Evolutionary conservation across 2,329 filamentous ascomycete species (phyloP).

Genomic region (Exophiala sp.): DNA sequence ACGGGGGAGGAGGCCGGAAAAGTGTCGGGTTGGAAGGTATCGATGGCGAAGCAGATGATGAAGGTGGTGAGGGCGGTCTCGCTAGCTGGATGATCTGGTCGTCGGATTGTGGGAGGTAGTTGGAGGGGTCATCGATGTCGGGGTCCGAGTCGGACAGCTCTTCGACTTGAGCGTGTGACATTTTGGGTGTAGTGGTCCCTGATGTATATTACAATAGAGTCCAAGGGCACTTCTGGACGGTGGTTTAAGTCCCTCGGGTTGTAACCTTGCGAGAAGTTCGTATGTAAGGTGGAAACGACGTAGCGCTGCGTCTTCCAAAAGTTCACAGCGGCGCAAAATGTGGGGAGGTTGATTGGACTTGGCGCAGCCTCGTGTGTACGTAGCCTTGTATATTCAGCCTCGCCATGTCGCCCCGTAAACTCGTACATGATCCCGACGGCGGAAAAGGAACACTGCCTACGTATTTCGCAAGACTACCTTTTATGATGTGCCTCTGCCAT

Average conservation of each 20-base stretch:
- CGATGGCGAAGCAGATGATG: slow-evolving; percentile 23
- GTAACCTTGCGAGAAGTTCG: too few species aligned
- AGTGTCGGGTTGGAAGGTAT: slow-evolving; percentile 33
- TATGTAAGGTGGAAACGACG: neutral
- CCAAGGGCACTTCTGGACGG: neutral
- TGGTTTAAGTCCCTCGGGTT: too few species aligned
- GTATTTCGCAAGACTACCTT: too few species aligned
- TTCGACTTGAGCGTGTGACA: slow-evolving; percentile 84
- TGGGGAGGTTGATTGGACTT: neutral
- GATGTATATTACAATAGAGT: neutral
- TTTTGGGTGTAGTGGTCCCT: slow-evolving; percentile 33
- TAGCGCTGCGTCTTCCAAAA: neutral
- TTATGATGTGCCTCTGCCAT: too few species aligned
- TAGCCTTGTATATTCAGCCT: neutral
- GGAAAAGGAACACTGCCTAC: too few species aligned
- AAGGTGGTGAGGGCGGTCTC: slow-evolving; percentile 24
- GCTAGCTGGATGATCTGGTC: slow-evolving; percentile 38
- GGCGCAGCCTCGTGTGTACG: slow-evolving; percentile 5
- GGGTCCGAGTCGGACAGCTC: slow-evolving; percentile 90
- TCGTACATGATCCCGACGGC: too few species aligned
- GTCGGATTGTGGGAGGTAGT: slow-evolving; percentile 47
- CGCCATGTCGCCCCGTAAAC: neutral
- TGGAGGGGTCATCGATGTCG: slow-evolving; percentile 73
- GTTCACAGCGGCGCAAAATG: neutral
- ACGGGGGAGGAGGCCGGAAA: slow-evolving; percentile 43